Evolutionary conservation across 2,329 filamentous ascomycete species (phyloP).

Genomic region (Diaporthe ilicicola): DNA sequence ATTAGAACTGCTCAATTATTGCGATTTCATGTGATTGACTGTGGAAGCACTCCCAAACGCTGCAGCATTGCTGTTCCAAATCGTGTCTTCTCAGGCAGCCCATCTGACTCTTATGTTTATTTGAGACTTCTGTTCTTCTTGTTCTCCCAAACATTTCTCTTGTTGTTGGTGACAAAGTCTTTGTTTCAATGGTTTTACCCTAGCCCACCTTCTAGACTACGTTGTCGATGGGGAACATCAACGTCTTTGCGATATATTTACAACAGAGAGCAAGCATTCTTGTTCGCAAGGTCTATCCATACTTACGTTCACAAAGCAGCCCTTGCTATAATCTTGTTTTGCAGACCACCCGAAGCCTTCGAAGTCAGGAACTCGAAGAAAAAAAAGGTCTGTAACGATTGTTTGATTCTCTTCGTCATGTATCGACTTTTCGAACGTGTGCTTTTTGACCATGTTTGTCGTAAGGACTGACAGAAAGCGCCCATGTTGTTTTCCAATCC

Average conservation of each 20-base stretch:
- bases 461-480: not conserved
- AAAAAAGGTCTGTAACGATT: not conserved
- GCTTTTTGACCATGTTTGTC: not conserved
- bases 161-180: not conserved
- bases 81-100: not conserved
- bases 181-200: not conserved
- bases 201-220: not conserved
- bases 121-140: not conserved
- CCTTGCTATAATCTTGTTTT: not conserved
- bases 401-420: not conserved
- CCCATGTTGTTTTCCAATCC: not conserved
- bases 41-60: not conserved
- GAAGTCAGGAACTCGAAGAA: not conserved
- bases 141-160: not conserved
- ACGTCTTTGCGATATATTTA: not conserved
- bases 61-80: not conserved
- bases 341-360: no score
- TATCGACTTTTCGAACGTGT: not conserved
- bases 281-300: not conserved
- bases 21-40: not conserved
- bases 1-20: no score
- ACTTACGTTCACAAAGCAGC: not conserved
- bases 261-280: not conserved
- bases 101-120: not conserved
- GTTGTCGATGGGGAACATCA: not conserved